Evolutionary conservation across 1,284 basidiomycete genomes (phyloP).

Genomic region (Exobasidium cylindrosporum): DNA sequence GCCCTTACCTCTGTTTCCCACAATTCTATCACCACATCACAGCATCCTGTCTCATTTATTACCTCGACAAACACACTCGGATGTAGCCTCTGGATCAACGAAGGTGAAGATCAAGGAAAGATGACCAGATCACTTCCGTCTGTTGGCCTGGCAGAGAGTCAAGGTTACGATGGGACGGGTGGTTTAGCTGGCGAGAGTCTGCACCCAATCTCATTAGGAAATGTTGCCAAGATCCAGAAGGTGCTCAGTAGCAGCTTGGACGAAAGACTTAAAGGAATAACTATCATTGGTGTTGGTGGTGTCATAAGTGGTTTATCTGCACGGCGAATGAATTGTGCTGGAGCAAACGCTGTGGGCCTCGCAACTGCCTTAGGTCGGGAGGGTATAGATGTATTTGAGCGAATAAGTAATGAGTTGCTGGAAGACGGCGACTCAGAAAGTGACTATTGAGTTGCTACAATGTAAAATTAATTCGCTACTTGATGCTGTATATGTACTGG

Average conservation of each 20-base stretch:
- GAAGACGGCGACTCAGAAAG: neutral
- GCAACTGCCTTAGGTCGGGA: constrained; percentile 12
- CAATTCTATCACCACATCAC: neutral
- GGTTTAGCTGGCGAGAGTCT: constrained; percentile 11
- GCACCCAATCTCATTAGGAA: constrained; percentile 10
- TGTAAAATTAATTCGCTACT: too few species aligned
- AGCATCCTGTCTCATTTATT: constrained; percentile 4
- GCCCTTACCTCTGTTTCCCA: neutral
- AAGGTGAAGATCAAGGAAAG: neutral
- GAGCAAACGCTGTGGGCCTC: constrained; percentile 3
- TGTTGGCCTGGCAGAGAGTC: neutral
- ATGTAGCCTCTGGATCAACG: neutral
- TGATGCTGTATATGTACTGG: too few species aligned
- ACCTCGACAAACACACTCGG: constrained; percentile 10
- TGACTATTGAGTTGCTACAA: neutral
- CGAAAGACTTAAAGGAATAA: neutral
- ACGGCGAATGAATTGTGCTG: neutral
- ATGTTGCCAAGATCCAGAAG: neutral
- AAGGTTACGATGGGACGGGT: neutral
- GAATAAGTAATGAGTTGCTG: constrained; percentile 1
- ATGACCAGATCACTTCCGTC: neutral
- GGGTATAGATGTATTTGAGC: constrained; percentile 3
- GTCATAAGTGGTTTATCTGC: constrained; percentile 4
- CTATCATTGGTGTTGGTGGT: constrained; percentile 10
- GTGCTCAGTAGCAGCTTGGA: neutral